Base-by-base conservation (phyloP, 225 moss, liverwort and hornwort genomes). In the Thuidium tamariscinum region DNA sequence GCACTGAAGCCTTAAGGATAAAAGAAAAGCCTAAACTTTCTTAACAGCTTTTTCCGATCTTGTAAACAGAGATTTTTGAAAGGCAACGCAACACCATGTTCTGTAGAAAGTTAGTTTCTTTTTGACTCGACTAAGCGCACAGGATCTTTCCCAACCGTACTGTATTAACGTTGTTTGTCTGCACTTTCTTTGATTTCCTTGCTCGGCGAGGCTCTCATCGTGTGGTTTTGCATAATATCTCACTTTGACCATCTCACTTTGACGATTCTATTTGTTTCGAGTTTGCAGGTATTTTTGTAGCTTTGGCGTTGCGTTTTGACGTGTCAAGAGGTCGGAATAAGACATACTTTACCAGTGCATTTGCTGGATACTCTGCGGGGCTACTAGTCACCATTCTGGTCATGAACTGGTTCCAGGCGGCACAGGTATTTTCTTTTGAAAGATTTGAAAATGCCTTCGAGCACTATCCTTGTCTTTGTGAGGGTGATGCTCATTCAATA, bases 381-480 rank as follows among this genome's bases (percentile, higher is more conserved):
- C 92, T 99, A 75, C 36, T 96, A 56, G 94, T 95, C 86, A 99
- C 99, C 65, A 99, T 99, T 82, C 69, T 97, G 83, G 97, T 99
- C 74, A 99, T 99, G 99, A 99, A 99, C 82, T 99, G 97, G 97
- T 99, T 99, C 89, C 97, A 99, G 89, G 99, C 97, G 74, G 99
- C 99, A 73, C 99, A 98, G 98, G 98, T 98, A 87, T 86, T 76
- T 89, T 51, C 83, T 8, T 67, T 77, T 52, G 64, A 70, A 76
- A 73, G 32, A 46, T 81, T 48, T 37, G 27, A 36, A 20, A 54
- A 86, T 52, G 54, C 34, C 60, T 83, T 68, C 65, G 22, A 82
- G 42, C 49, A 55, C 20, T 77, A 42, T 29, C 39, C 51, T 84
- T 57, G 83, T 70, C 49, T 32, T 51, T 37, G 60, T 34, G 27